Conservation (phyloP, 106 monocot species). For the Apostasia shenzhenica region DNA sequence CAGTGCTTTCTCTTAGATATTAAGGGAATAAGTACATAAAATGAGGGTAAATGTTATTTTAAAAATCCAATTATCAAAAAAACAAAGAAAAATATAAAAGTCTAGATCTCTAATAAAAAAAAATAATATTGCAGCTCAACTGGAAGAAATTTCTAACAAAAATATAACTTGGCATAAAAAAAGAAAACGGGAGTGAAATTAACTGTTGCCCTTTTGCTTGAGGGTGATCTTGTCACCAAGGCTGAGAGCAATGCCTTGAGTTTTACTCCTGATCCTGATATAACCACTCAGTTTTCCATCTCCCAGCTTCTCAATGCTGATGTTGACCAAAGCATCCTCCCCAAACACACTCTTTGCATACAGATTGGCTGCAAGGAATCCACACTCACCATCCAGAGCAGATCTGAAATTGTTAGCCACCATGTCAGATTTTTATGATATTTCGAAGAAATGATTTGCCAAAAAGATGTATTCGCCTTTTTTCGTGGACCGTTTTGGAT, state of each 20-base stretch:
- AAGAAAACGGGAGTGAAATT: background rate
- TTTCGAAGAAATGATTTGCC: background rate
- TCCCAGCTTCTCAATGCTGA: constrained; percentile 74
- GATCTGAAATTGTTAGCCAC: constrained; percentile 35
- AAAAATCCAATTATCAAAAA: too few relatives aligned
- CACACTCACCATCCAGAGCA: constrained; percentile 83
- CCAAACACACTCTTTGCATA: constrained; percentile 97
- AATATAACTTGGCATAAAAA: background rate
- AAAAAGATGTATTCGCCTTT: too few relatives aligned
- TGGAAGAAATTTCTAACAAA: background rate
- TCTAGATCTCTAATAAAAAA: too few relatives aligned
- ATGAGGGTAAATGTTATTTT: too few relatives aligned
- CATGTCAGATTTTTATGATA: too few relatives aligned
- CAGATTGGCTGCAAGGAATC: constrained; percentile 83
- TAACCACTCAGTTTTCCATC: constrained; percentile 91
- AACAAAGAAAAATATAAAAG: too few relatives aligned
- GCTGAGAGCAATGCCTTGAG: constrained; percentile 92
- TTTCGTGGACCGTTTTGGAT: background rate
- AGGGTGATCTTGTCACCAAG: constrained; percentile 96
- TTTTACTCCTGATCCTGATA: constrained; percentile 93
- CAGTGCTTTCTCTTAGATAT: too few relatives aligned
- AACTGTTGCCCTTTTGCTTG: constrained; percentile 73
- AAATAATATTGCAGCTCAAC: too few relatives aligned
- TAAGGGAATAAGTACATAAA: too few relatives aligned
- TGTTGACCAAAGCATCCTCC: constrained; percentile 87